A percentile compares a stretch with the other conserved stretches of the same genome.
These are phyloP conservation scores for Nitzschia palea DNA, from an alignment of 108 stramenopile species.

Conservation along the genomic window DNA sequence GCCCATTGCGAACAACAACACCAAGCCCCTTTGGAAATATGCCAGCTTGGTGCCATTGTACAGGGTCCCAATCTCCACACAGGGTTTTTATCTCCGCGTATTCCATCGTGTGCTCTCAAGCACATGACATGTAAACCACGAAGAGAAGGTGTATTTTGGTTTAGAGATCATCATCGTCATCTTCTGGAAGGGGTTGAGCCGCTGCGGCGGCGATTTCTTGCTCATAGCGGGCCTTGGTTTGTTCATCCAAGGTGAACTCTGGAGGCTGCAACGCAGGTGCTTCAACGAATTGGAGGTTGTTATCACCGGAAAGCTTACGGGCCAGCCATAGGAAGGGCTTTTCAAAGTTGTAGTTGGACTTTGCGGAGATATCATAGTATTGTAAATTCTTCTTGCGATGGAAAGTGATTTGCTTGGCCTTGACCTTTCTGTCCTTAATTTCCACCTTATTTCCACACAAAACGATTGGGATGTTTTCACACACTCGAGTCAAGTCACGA, in stretches of 20 bases:
- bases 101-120: too few relatives aligned
- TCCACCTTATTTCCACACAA: slow-evolving; percentile 99
- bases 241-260: slow-evolving; percentile 91
- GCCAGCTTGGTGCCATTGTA: too few relatives aligned
- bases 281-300: slow-evolving; percentile 96
- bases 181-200: slow-evolving; percentile 94
- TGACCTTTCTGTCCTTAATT: slow-evolving; percentile 99
- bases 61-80: too few relatives aligned
- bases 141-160: slow-evolving; percentile 1
- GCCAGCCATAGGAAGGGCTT: slow-evolving; percentile 99
- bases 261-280: slow-evolving; percentile 97
- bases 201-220: slow-evolving; percentile 86
- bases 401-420: slow-evolving; percentile 99
- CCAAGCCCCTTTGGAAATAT: too few relatives aligned
- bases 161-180: slow-evolving; percentile 96
- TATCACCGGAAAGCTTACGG: slow-evolving; percentile 96
- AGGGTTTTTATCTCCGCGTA: too few relatives aligned
- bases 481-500: slow-evolving; percentile 97
- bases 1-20: too few relatives aligned
- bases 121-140: not conserved
- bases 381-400: slow-evolving; percentile 99
- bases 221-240: slow-evolving; percentile 87
- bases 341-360: slow-evolving; percentile 99
- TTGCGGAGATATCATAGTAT: slow-evolving; percentile 99
- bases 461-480: slow-evolving; percentile 99